A percentile compares a stretch with the other conserved stretches of the same genome.
These are phyloP conservation scores for Meyerozyma athensensis DNA, from an alignment of 1,139 yeast genomes.

Conservation along the genomic window DNA sequence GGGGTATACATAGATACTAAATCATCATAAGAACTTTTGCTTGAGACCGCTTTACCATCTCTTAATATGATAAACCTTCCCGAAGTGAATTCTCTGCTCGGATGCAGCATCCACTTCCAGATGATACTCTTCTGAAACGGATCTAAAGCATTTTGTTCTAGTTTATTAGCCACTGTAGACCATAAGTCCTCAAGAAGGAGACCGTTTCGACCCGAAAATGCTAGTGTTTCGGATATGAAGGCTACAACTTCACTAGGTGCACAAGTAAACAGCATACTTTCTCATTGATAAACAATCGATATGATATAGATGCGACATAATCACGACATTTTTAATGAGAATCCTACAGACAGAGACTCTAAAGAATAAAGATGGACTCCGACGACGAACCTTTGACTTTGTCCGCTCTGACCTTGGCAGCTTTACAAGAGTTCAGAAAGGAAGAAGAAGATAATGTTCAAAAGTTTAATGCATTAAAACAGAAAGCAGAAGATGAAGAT, in stretches of 20 bases:
- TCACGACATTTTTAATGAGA: conserved; percentile 5
- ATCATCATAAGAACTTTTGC: conserved; percentile 18
- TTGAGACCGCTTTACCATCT: conserved; percentile 14
- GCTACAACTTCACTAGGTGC: conserved; percentile 23
- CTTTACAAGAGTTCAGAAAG: conserved; percentile 62
- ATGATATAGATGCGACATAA: conserved; percentile 11
- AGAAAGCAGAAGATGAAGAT: conserved; percentile 54
- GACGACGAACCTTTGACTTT: conserved; percentile 45
- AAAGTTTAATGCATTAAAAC: conserved; percentile 53
- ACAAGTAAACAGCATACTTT: conserved; percentile 17
- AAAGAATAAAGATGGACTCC: conserved; percentile 21
- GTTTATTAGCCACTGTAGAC: conserved; percentile 19
- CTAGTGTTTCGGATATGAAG: conserved; percentile 23
- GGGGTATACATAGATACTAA: conserved; percentile 17
- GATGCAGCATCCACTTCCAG: conserved; percentile 39
- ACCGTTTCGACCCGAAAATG: conserved; percentile 37
- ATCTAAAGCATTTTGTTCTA: conserved; percentile 22
- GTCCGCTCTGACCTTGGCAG: conserved; percentile 72
- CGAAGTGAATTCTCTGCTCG: conserved; percentile 12
- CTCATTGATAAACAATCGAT: conserved; percentile 7
- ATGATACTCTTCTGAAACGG: conserved; percentile 32
- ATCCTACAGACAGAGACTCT: background rate
- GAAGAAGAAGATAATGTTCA: conserved; percentile 62
- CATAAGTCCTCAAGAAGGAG: conserved; percentile 27
- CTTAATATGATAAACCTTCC: conserved; percentile 18